Evolutionary conservation across 208 protist genomes (phyloP).

Genomic region (Tritrichomonas musculus): DNA sequence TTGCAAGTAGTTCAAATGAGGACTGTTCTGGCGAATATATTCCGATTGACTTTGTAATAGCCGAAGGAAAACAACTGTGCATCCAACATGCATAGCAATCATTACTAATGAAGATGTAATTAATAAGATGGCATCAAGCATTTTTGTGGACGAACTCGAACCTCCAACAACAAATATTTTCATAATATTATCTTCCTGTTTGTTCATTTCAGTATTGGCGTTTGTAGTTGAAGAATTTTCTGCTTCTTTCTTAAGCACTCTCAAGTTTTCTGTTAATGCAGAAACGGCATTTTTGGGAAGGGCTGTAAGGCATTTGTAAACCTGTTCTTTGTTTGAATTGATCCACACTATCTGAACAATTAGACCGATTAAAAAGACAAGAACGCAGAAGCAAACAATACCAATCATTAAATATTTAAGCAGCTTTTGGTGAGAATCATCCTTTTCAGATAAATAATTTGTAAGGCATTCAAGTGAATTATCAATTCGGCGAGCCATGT

Average conservation of each 20-base stretch:
- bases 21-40: not conserved
- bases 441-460: not conserved
- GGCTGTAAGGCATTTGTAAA: not conserved
- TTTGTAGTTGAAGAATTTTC: not conserved
- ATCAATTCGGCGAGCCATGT: not conserved
- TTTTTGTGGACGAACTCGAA: not conserved
- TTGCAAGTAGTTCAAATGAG: not conserved
- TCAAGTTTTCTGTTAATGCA: not conserved
- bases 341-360: not conserved
- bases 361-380: not conserved
- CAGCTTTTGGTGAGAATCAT: not conserved
- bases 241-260: not conserved
- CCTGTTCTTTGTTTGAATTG: not conserved
- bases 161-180: not conserved
- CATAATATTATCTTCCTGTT: conserved; percentile 1
- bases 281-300: not conserved
- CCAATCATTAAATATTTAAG: not conserved
- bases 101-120: not conserved
- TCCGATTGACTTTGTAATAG: not conserved
- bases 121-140: not conserved
- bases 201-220: not conserved
- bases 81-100: not conserved
- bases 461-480: not conserved
- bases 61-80: not conserved
- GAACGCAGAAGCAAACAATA: not conserved